Evolutionary conservation across 2,329 filamentous ascomycete species (phyloP).

Genomic region (Stemphylium vesicarium): DNA sequence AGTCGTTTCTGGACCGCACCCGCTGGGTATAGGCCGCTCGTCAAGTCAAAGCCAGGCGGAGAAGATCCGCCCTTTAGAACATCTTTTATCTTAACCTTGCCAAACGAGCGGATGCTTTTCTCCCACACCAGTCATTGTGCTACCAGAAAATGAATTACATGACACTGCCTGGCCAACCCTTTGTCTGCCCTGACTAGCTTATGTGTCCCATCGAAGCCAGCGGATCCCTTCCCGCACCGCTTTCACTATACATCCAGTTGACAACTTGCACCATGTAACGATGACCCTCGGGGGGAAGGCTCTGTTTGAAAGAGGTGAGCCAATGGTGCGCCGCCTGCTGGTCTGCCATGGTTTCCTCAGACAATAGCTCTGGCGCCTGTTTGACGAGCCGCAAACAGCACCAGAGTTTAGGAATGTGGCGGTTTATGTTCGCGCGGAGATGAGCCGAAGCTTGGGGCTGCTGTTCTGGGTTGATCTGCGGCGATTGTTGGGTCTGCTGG

Average conservation of each 20-base stretch:
- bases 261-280: conserved; percentile 2
- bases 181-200: no score
- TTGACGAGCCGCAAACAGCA: neutral
- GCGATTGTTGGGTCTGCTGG: neutral
- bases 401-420: conserved; percentile 3
- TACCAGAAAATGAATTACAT: accelerated
- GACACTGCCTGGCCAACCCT: neutral
- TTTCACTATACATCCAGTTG: neutral
- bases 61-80: no score
- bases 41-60: no score
- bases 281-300: conserved; percentile 1
- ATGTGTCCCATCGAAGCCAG: neutral
- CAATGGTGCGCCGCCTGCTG: neutral
- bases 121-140: no score
- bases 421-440: conserved; percentile 3
- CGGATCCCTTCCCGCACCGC: neutral
- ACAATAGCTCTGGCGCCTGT: neutral
- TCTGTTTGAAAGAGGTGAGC: conserved; percentile 1
- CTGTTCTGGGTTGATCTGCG: neutral
- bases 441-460: neutral
- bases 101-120: no score
- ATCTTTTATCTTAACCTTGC: no score
- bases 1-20: no score
- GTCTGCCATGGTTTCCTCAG: neutral
- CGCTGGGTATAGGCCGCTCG: no score